Base-by-base conservation (phyloP, 495 filamentous ascomycete species). In the Penicillium malachiteum region DNA sequence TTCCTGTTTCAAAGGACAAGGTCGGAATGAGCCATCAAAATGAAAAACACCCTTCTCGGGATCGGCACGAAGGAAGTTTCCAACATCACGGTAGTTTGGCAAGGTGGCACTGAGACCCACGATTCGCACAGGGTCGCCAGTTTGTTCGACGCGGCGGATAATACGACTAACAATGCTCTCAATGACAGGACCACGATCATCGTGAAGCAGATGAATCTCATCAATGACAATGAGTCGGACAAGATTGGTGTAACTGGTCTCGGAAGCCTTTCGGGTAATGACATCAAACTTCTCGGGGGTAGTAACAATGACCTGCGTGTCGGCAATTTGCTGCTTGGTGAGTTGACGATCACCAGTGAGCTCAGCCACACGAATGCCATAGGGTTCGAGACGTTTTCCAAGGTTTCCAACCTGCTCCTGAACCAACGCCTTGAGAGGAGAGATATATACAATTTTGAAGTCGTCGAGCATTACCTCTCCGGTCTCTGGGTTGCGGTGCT, bases 211-310 rank as follows among this genome's bases (percentile, higher is more conserved):
- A 75, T 99, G 94, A 63, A 99, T 97, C 69, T 99, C 94, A 59
- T 99, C 94, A 58, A 99, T 96, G 63, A 97, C 88, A 49, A 99
- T 87, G 2, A 99, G 81, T 30, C 93, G 86, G 13, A 99, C 93
- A 26, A 99, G 84, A 59, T 95, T 97, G 34, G 91, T 99, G 71
- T 99, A 99, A 58, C 92, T 93, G 50, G 92, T 82, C 71, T 99
- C 94, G 0, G 93, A 96, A 4, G 93, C 95, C 73, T 99, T 99
- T 60, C 94, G 85, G 5, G 95, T 99, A 62, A 99, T 96, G 53
- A 99, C 95, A 74, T 99, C 94, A 86, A 89, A 99, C 75, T 99
- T 99, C 68, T 99, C 94, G 9, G 94, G 94, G 0, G 94, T 99
- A 3, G 94, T 99, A 42, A 99, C 92, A 63, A 99, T 99, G 62